phyloP scores from a whole-genome alignment of 2,329 filamentous ascomycete genomes.

The Penicillium expansum region DNA sequence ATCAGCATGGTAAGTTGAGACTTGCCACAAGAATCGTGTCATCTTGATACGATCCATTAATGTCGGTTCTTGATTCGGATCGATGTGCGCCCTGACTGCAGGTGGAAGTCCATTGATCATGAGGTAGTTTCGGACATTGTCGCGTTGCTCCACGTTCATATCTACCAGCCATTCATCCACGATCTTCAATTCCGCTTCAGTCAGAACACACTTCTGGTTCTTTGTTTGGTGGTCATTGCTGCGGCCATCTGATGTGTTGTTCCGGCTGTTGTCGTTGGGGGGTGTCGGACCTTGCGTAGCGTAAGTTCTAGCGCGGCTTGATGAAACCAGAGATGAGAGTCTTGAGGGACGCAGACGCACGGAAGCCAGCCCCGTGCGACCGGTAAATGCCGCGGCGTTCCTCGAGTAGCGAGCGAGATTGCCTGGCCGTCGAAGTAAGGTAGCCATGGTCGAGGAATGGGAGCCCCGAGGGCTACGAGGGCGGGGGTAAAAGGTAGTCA shows the following conservation, averaged over 20 bases:
- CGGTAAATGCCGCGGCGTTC: conserved; percentile 53
- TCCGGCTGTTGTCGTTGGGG: conserved; percentile 39
- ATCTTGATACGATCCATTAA: conserved; percentile 61
- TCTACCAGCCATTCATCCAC: conserved; percentile 57
- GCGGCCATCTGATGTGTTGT: conserved; percentile 41
- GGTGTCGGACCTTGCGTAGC: conserved; percentile 47
- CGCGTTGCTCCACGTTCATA: conserved; percentile 57
- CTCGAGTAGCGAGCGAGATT: conserved; percentile 63
- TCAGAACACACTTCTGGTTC: conserved; percentile 48
- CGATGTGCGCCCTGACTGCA: conserved; percentile 64
- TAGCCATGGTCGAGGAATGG: conserved; percentile 58
- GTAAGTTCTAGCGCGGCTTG: conserved; percentile 40
- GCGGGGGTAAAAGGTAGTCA: conserved; percentile 24
- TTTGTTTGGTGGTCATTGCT: conserved; percentile 28
- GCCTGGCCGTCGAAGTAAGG: conserved; percentile 64
- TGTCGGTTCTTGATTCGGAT: conserved; percentile 46
- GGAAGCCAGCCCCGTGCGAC: conserved; percentile 49
- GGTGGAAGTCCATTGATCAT: conserved; percentile 67
- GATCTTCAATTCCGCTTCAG: conserved; percentile 55
- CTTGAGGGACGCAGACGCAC: conserved; percentile 40
- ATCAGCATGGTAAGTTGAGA: conserved; percentile 43
- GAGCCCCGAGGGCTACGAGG: conserved; percentile 33
- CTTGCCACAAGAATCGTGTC: conserved; percentile 55
- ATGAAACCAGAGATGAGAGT: conserved; percentile 37
- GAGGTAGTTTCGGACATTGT: conserved; percentile 60